A percentile compares a stretch with the other conserved stretches of the same genome.
phyloP scores from a whole-genome alignment of 2,329 filamentous ascomycete species.

The Alternaria brassicae region DNA sequence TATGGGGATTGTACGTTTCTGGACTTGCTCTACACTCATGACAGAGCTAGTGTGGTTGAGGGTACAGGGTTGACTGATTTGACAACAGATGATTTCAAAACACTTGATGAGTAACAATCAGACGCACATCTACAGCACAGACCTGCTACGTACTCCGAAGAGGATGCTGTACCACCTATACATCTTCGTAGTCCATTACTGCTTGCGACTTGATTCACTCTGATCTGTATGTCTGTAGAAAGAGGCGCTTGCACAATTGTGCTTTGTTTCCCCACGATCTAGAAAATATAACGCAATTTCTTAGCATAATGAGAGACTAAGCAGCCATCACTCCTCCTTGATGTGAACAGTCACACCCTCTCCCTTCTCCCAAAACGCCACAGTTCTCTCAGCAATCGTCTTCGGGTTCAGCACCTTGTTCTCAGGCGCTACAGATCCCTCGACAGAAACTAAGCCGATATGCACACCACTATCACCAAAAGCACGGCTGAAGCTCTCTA shows the following conservation, averaged over 20 bases:
- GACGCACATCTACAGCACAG: neutral
- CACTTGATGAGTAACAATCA: neutral
- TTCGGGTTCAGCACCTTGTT: conserved; percentile 54
- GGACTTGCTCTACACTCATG: no score
- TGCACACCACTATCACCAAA: conserved; percentile 56
- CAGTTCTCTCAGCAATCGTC: conserved; percentile 57
- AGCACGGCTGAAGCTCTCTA: conserved; percentile 54
- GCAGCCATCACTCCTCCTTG: conserved; percentile 18
- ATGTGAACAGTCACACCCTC: conserved; percentile 53
- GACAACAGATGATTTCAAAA: neutral
- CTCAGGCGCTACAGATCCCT: conserved; percentile 53
- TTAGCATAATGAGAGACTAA: neutral
- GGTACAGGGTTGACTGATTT: no score
- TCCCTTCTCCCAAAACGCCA: conserved; percentile 54
- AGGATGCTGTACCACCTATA: neutral
- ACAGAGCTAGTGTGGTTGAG: no score
- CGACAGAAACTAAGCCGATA: conserved; percentile 57
- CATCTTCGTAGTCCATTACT: no score
- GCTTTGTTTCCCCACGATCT: neutral
- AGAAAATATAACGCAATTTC: neutral
- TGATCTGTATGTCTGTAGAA: neutral
- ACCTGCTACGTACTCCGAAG: neutral
- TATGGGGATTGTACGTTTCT: neutral
- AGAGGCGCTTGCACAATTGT: neutral
- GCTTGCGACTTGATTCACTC: no score